These are phyloP conservation scores for Wickerhamiella pararugosa DNA, from an alignment of 1,139 yeast species.

Conservation along the genomic window DNA sequence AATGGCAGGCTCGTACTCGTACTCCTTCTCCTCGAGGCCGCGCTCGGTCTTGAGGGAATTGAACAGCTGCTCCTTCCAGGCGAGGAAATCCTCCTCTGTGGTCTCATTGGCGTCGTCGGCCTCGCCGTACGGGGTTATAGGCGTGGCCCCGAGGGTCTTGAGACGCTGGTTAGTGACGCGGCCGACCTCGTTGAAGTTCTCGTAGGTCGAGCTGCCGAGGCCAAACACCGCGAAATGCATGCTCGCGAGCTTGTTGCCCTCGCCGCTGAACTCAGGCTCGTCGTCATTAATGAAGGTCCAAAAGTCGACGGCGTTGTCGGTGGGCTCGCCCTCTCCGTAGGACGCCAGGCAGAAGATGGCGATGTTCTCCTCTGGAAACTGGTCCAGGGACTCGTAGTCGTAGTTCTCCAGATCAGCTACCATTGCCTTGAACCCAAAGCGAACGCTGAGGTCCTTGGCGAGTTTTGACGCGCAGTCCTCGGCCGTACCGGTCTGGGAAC, in stretches of 20 bases:
- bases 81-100: conserved; percentile 84
- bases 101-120: conserved; percentile 95
- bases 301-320: conserved; percentile 79
- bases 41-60: conserved; percentile 51
- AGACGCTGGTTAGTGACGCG: conserved; percentile 40
- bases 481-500: conserved; percentile 99
- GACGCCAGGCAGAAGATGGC: conserved; percentile 75
- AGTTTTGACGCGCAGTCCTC: conserved; percentile 90
- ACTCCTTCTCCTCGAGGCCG: conserved; percentile 60
- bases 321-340: conserved; percentile 97
- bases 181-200: conserved; percentile 76
- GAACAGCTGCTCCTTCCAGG: conserved; percentile 77
- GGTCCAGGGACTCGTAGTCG: conserved; percentile 63
- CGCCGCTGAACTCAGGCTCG: conserved; percentile 25
- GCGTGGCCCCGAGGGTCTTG: conserved; percentile 48
- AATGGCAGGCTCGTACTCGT: conserved; percentile 61
- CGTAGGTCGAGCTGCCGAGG: conserved; percentile 86
- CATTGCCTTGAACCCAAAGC: conserved; percentile 72
- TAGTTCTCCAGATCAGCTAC: conserved; percentile 78
- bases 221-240: conserved; percentile 69
- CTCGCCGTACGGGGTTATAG: conserved; percentile 62
- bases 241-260: conserved; percentile 40
- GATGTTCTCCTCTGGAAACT: conserved; percentile 39
- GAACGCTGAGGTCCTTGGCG: conserved; percentile 71
- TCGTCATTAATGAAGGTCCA: conserved; percentile 28